Conservation (phyloP, 23 red algal genomes). For the Gracilaria gracilis region DNA sequence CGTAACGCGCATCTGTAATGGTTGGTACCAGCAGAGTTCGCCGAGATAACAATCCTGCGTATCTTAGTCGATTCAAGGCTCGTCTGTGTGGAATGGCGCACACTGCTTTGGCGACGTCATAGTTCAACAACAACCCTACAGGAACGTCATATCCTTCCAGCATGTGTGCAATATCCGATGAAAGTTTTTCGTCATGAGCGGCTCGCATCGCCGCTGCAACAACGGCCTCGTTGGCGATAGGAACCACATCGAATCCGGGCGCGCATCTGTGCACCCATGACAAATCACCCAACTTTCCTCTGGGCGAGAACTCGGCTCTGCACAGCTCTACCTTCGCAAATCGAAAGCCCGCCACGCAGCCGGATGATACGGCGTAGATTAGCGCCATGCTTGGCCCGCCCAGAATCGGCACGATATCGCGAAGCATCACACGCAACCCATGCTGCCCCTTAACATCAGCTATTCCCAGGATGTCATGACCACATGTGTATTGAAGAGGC, state of each 20-base stretch:
- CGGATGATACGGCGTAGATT: conserved; percentile 14
- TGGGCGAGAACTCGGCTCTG: neutral
- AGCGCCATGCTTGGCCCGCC: conserved; percentile 13
- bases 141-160: conserved; percentile 14
- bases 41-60: neutral
- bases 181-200: neutral
- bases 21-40: neutral
- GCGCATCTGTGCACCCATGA: neutral
- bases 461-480: conserved; percentile 14
- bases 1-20: neutral
- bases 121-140: neutral
- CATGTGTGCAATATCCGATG: neutral
- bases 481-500: neutral
- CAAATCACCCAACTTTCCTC: conserved; percentile 16
- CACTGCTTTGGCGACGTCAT: conserved; percentile 3
- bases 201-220: neutral
- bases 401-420: neutral
- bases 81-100: conserved; percentile 14
- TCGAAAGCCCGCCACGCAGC: neutral
- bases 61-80: conserved; percentile 29
- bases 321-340: conserved; percentile 20
- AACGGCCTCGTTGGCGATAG: neutral
- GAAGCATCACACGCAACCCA: neutral
- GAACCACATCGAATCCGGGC: neutral
- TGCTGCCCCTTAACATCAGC: neutral